Conservation (phyloP, 495 filamentous ascomycete genomes). For the Elasticomyces elasticus region DNA sequence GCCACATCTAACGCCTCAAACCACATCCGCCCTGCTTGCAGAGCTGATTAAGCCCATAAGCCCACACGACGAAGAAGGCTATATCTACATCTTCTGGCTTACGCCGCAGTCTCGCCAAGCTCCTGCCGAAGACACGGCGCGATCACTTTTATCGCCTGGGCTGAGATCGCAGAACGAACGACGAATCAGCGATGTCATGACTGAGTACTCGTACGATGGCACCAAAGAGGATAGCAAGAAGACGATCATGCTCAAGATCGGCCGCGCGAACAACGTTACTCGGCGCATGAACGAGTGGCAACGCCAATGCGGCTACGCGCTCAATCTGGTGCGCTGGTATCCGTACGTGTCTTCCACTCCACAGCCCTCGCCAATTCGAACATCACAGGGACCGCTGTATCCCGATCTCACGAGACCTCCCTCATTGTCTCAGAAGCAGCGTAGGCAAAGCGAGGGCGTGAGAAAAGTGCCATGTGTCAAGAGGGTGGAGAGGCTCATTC, state of each 20-base stretch:
- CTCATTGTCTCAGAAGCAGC: background rate
- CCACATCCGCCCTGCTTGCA: slow-evolving; percentile 52
- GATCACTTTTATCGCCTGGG: slow-evolving; percentile 44
- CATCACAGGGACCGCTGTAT: slow-evolving; percentile 23
- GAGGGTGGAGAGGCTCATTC: slow-evolving; percentile 82
- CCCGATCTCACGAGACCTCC: slow-evolving; percentile 13
- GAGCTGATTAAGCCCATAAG: slow-evolving; percentile 81
- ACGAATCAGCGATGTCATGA: slow-evolving; percentile 57
- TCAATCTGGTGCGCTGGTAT: slow-evolving; percentile 83
- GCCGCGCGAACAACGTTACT: slow-evolving; percentile 82
- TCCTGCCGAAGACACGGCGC: slow-evolving; percentile 47
- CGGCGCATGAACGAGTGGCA: slow-evolving; percentile 86
- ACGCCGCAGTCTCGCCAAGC: slow-evolving; percentile 35
- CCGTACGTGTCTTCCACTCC: slow-evolving; percentile 58
- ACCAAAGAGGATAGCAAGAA: slow-evolving; percentile 20
- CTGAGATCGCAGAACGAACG: slow-evolving; percentile 34
- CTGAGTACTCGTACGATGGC: slow-evolving; percentile 37
- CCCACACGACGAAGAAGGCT: slow-evolving; percentile 69
- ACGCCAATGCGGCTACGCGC: slow-evolving; percentile 78
- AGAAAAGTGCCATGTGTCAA: slow-evolving; percentile 74
- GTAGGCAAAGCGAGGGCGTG: slow-evolving; percentile 15
- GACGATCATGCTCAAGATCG: slow-evolving; percentile 74
- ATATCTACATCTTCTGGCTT: slow-evolving; percentile 98
- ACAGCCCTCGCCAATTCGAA: slow-evolving; percentile 25
- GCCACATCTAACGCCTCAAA: slow-evolving; percentile 48